Percentiles rank a stretch among this genome's conserved stretches.
Conservation (phyloP, 345 rosid genomes). For the Eucalyptus guilfoylei region DNA sequence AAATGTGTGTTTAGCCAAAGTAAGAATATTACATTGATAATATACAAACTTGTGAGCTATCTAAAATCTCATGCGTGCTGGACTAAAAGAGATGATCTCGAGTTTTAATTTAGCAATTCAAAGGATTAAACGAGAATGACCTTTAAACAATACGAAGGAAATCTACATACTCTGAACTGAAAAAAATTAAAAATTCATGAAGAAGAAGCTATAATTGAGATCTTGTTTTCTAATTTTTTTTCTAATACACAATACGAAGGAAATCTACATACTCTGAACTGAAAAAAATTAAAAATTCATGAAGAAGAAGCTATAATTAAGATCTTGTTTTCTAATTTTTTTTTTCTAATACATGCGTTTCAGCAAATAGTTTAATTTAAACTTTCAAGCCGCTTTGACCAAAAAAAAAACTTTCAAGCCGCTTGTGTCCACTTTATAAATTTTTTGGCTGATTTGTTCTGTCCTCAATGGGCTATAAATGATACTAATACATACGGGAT, state of each 20-base stretch:
- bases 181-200: not conserved
- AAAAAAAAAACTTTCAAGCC: not conserved
- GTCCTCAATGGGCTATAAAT: not conserved
- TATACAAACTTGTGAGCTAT: not conserved
- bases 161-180: accelerated
- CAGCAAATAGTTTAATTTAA: not conserved
- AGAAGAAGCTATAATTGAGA: not conserved
- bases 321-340: not conserved
- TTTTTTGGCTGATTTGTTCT: not conserved
- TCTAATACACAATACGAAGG: not conserved
- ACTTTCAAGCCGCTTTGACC: not conserved
- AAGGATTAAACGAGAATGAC: not conserved
- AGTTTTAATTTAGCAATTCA: not conserved
- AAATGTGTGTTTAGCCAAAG: not conserved
- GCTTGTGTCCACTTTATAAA: not conserved
- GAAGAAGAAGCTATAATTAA: not conserved
- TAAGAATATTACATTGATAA: not conserved
- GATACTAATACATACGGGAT: too few species aligned
- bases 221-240: not conserved
- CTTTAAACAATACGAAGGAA: not conserved
- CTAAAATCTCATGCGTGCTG: not conserved
- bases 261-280: not conserved
- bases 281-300: not conserved
- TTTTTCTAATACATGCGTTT: not conserved
- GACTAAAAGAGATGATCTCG: not conserved